Evolutionary conservation across 2,329 filamentous ascomycete genomes (phyloP), one percentile per base, ranked within the genome.

Genomic region (Epichloe sylvatica): DNA sequence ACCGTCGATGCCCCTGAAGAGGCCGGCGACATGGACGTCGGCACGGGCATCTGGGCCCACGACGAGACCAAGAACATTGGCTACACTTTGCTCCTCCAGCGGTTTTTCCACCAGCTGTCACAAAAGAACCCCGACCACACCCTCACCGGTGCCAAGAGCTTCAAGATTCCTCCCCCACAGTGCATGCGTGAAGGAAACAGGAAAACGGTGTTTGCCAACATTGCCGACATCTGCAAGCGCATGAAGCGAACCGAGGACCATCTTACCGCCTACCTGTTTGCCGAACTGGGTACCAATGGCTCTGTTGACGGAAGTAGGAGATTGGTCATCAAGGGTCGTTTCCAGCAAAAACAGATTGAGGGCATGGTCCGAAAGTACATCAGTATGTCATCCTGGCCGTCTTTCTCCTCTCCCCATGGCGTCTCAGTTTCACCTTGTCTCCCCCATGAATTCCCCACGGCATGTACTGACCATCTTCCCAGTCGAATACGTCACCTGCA

Each of bases 141-240:
- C 56, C 84, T 86, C 55, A 86, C 82, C 66, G 88, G 88, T 57
- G 81, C 83, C 63, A 92, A 89, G 77, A 94, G 86, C 70, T 98
- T 97, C 81, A 97, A 97, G 81, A 98, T 98, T 60, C 92, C 92
- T 47, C 92, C 92, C 92, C 92, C 92, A 46, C 92, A 98, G 75
- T 97, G 92, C 73, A 81, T 97, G 65, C 90, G 92, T 73, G 92
- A 98, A 89, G 92, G 92, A 68, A 98, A 98, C 82, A 94, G 95
- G 81, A 94, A 94, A 83, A 98, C 92, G 55, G 95, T 98, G 64
- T 98, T 98, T 64, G 92, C 91, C 75, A 98, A 98, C 75, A 92
- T 98, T 64, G 81, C 88, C 67, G 92, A 98, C 67, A 97, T 98
- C 63, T 94, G 89, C 79, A 95, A 95, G 79, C 83, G 91, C 62